Percentiles rank a stretch among this genome's conserved stretches.
Conservation (phyloP, 768 basidiomycete genomes). For the Pisolithus sp. region DNA sequence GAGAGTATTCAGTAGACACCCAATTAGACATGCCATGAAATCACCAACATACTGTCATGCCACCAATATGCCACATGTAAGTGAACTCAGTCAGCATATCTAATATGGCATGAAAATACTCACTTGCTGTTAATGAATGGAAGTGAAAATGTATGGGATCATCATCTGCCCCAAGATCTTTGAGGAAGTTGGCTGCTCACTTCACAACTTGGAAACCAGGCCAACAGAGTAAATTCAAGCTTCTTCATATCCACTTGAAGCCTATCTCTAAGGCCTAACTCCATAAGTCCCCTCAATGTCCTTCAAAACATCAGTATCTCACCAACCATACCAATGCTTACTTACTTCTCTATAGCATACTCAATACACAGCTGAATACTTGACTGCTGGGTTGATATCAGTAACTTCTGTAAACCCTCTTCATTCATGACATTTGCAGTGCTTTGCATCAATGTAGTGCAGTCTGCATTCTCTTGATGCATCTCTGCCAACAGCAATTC, state of each 20-base stretch:
- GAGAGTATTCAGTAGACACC: too few species aligned
- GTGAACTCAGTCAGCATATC: neutral
- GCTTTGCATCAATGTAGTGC: neutral
- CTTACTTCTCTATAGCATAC: neutral
- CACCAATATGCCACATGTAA: neutral
- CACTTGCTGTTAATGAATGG: neutral
- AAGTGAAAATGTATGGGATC: too few species aligned
- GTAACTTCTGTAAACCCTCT: neutral
- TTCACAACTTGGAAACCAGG: too few species aligned
- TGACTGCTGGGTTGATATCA: neutral
- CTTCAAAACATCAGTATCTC: neutral
- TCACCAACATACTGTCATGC: neutral
- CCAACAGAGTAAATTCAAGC: too few species aligned
- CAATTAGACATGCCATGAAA: neutral
- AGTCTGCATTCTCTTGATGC: neutral
- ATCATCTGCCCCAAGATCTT: neutral
- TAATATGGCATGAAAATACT: neutral
- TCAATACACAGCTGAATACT: too few species aligned
- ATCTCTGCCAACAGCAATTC: neutral
- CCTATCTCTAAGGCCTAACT: neutral
- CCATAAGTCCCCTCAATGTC: neutral
- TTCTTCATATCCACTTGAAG: too few species aligned
- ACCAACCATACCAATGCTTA: neutral
- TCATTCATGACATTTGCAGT: neutral
- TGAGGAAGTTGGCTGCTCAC: too few species aligned